Base-by-base conservation (phyloP, 495 filamentous ascomycete species). In the Pseudoneurospora amorphoporcata region DNA sequence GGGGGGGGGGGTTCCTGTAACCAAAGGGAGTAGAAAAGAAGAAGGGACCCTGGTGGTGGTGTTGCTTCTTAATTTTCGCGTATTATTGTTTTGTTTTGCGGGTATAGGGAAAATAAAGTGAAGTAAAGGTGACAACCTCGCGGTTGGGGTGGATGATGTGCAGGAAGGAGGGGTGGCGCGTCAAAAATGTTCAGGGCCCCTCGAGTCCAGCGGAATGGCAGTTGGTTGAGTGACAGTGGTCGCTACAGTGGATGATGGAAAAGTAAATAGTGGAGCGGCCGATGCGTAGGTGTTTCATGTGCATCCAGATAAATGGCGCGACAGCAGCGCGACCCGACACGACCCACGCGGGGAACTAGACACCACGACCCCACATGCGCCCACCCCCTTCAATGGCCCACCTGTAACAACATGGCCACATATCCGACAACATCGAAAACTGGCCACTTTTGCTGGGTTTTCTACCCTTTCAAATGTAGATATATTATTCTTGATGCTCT, bases 281-380 rank as follows among this genome's bases (percentile, higher is more conserved):
- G 53, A 35, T 32, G 53, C 35, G 29, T 14, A 32, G 19, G 47
- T 58, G 47, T 53, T 37, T 5, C 23, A 23, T 53, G 45, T 58
- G 47, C 47, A n/a, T n/a, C n/a, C n/a, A n/a, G n/a, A 58, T 58
- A 58, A 58, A 58, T 72, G 71, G 71, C 71, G 58, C 71, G 71
- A 71, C 39, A 8, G 32, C 6, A 32, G 47, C 71, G 71, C 71
- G 71, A 72, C 71, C 23, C 29, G 53, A 71, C 35, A 71, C 45
- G 39, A 19, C 17, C 23, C 19, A 23, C 16, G 10, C 23, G 23
- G 23, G 23, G 23, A 23, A 23, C 23, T 23, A 23, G n/a, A n/a
- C n/a, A n/a, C n/a, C n/a, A n/a, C n/a, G n/a, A n/a, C n/a, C n/a
- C n/a, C n/a, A n/a, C n/a, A n/a, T n/a, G n/a, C n/a, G n/a, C n/a